Base-by-base conservation (phyloP, 140 eudicot species). In the Stevia rebaudiana region DNA sequence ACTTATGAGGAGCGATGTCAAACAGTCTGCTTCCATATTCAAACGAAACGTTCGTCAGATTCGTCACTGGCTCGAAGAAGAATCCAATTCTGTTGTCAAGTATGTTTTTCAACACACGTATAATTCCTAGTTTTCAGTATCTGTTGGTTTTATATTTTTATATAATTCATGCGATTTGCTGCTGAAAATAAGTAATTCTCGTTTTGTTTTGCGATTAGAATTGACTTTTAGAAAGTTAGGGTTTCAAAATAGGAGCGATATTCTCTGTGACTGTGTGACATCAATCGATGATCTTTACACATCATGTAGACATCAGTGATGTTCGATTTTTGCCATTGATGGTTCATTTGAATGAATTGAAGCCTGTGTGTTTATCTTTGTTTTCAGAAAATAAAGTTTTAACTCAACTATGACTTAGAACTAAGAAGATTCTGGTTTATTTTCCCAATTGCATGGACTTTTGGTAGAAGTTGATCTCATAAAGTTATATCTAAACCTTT, bases 41-140 rank as follows among this genome's bases (percentile, higher is more conserved):
- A 78, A 79, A 69, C 84, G 90, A 33, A 90, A 90, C 78, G 82
- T 86, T 16, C 85, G 87, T 37, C 95, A 90, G 23, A 86, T 90
- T 62, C 95, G 89, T 23, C 79, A 79, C 69, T 83, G 95, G 97
- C 85, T 90, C 37, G 89, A 90, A 69, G 94, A 90, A 63, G 97
- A 90, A 63, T 83, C 97, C 49, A 67, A 82, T 25, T 24, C 95
- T 22, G 94, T 87, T 53, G 83, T 91, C 11, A 90, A 90, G 95
- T 86, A 83, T 2, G 71, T 54, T 18, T 18, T 35, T 31, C 28
- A 58, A 18, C 11, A 24, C 50, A 44, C 68, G 3, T 47, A 31
- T 70, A 12, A 52, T 46, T 58, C 28, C 12, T 21, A 4, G 4
- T 25, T 15, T 25, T 28, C 15, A 66, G 71, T 66, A 3, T 42